Conservation (phyloP, 495 filamentous ascomycete genomes). For the Chaetomidium leptoderma region DNA sequence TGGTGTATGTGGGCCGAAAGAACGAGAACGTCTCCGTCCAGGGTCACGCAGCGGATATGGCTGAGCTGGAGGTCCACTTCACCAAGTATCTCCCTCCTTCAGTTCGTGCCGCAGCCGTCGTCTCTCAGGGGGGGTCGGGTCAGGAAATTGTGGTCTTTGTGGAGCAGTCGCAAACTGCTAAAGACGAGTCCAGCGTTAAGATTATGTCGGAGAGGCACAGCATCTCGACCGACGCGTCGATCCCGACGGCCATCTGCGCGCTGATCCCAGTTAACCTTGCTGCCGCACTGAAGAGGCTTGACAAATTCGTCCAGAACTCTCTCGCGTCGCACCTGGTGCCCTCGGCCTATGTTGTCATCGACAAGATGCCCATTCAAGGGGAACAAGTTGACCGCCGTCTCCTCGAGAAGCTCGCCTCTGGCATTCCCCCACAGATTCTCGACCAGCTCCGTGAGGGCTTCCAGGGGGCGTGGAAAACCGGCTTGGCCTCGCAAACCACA, state of each 20-base stretch:
- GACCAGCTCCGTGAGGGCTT: conserved; percentile 8
- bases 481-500: neutral
- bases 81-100: neutral
- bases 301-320: conserved; percentile 20
- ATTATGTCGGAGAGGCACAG: neutral
- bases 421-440: neutral
- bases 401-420: conserved; percentile 8
- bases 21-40: conserved; percentile 26
- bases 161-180: neutral
- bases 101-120: neutral
- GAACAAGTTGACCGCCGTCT: conserved; percentile 46
- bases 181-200: neutral
- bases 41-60: conserved; percentile 30
- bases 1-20: conserved; percentile 43
- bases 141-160: conserved; percentile 6
- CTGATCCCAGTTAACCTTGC: neutral
- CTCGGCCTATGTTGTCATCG: conserved; percentile 46
- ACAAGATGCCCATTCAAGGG: conserved; percentile 44
- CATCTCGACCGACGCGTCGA: neutral
- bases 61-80: conserved; percentile 54
- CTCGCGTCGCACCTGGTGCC: conserved; percentile 50
- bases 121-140: neutral
- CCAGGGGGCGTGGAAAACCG: conserved; percentile 10
- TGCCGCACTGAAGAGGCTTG: conserved; percentile 4
- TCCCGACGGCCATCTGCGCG: neutral